A percentile compares a stretch with the other conserved stretches of the same genome.
These are phyloP conservation scores for Eutrema japonicum DNA, from an alignment of 345 rosid genomes.

Conservation along the genomic window DNA sequence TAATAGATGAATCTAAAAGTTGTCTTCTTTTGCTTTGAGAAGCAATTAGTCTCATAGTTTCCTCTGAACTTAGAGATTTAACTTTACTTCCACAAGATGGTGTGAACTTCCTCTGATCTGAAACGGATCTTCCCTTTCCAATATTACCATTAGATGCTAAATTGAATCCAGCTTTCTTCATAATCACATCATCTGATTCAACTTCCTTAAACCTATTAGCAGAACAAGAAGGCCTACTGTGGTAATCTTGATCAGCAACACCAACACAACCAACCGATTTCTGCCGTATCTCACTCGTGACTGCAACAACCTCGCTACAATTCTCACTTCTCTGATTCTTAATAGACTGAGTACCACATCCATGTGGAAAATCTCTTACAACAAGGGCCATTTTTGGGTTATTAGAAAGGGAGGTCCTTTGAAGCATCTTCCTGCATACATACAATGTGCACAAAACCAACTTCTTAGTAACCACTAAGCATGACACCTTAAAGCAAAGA, in stretches of 20 bases:
- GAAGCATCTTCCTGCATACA: slow-evolving; percentile 21
- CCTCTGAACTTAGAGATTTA: slow-evolving; percentile 14
- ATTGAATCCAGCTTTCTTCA: slow-evolving; percentile 33
- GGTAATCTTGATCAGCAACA: neutral
- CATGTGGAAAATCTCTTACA: neutral
- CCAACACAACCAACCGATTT: neutral
- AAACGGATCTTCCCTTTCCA: slow-evolving; percentile 8
- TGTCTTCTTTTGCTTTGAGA: slow-evolving; percentile 7
- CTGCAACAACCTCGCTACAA: neutral
- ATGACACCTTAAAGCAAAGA: too few species aligned
- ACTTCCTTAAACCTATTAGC: neutral
- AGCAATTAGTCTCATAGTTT: neutral
- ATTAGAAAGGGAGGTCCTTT: neutral
- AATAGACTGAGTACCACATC: neutral
- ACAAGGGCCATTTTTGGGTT: neutral
- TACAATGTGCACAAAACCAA: neutral
- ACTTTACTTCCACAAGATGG: slow-evolving; percentile 10
- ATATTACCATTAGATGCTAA: neutral
- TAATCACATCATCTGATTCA: slow-evolving; percentile 4
- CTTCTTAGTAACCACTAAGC: too few species aligned
- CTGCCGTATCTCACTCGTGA: neutral
- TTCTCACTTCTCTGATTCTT: neutral
- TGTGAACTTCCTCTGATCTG: neutral
- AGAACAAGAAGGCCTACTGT: neutral
- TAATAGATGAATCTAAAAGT: neutral